A percentile compares a stretch with the other conserved stretches of the same genome.
These are phyloP conservation scores for Aspergillus costaricaensis DNA, from an alignment of 2,329 filamentous ascomycete species.

Conservation along the genomic window DNA sequence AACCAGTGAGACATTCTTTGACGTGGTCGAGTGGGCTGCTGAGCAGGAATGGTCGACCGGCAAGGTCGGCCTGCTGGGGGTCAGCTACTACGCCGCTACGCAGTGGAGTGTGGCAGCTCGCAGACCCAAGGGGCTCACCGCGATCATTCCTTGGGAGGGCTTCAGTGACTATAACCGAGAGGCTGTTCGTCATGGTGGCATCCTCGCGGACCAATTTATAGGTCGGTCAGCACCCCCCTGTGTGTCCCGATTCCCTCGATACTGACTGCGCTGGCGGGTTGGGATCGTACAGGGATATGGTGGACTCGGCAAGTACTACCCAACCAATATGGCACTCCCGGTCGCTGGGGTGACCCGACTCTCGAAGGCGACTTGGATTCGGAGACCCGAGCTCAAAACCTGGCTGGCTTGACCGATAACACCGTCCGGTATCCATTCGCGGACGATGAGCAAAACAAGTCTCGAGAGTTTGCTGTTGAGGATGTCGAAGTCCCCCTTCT, in stretches of 20 bases:
- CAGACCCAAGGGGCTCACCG: conserved; percentile 50
- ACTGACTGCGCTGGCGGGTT: not conserved
- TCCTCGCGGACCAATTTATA: conserved; percentile 59
- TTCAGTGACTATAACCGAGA: conserved; percentile 57
- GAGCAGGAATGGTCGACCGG: conserved; percentile 51
- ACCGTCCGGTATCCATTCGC: conserved; percentile 52
- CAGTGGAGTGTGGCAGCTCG: conserved; percentile 57
- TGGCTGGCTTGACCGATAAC: not conserved
- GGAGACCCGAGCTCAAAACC: conserved; percentile 6
- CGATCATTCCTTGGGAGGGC: conserved; percentile 56
- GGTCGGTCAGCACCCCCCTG: not conserved
- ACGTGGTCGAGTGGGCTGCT: conserved; percentile 53
- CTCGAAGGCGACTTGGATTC: conserved; percentile 11
- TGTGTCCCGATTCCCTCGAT: not conserved
- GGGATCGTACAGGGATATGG: conserved; percentile 50
- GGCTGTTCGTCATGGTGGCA: conserved; percentile 60
- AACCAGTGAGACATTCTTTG: conserved; percentile 51
- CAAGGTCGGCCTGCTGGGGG: conserved; percentile 52
- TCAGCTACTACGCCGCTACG: conserved; percentile 54
- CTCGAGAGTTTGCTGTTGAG: conserved; percentile 62
- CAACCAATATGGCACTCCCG: conserved; percentile 62
- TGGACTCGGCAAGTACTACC: conserved; percentile 61
- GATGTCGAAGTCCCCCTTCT: conserved; percentile 68
- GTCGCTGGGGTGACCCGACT: conserved; percentile 20
- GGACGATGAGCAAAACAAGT: conserved; percentile 63